phyloP scores from a whole-genome alignment of 306 rosid genomes.

The Fagus crenata region DNA sequence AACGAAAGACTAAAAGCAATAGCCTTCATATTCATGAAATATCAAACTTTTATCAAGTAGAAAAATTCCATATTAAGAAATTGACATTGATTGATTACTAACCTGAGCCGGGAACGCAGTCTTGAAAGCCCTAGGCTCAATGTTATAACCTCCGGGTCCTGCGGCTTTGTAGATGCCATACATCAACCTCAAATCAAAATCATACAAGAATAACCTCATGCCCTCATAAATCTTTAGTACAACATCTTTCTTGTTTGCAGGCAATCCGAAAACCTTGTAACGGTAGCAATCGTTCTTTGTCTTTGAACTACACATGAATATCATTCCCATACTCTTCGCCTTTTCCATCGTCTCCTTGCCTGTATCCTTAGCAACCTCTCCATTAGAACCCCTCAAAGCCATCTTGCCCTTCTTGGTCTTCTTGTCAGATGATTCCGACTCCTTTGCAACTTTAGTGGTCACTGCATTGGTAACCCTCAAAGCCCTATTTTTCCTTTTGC shows the following conservation, averaged over 20 bases:
- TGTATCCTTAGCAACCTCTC: not conserved
- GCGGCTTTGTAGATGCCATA: conserved; percentile 8
- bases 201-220: conserved; percentile 13
- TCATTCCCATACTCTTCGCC: conserved; percentile 1
- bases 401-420: not conserved
- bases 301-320: conserved; percentile 13
- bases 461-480: not conserved
- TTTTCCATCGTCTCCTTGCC: not conserved
- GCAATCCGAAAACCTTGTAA: conserved; percentile 9
- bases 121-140: conserved; percentile 15
- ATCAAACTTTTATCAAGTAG: not conserved
- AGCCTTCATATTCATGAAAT: not conserved
- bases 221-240: not conserved
- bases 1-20: not conserved
- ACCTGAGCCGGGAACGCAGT: conserved; percentile 11
- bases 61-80: not conserved
- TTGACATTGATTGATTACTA: not conserved
- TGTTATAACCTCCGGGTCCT: conserved; percentile 1
- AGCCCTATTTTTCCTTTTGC: not conserved
- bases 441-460: not conserved
- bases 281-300: conserved; percentile 5
- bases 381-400: not conserved
- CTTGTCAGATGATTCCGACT: not conserved
- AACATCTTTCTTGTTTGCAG: conserved; percentile 4
- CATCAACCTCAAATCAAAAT: conserved; percentile 5